Percentiles rank a stretch among this genome's conserved stretches.
phyloP scores from a whole-genome alignment of 208 protist genomes.

The Tetramitus jugosus region DNA sequence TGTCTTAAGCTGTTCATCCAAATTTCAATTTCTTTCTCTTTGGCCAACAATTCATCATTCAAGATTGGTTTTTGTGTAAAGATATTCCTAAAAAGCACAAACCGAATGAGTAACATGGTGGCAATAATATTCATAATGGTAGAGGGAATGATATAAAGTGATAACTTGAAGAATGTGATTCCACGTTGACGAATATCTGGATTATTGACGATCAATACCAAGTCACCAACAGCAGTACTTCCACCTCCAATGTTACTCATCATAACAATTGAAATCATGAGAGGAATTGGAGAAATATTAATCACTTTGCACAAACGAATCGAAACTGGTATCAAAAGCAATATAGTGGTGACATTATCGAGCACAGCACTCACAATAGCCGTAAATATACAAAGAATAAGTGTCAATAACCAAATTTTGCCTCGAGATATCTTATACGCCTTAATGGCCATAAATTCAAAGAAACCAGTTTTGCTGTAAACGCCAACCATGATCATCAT shows the following conservation, averaged over 20 bases:
- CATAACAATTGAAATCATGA: constrained; percentile 47
- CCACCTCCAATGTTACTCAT: constrained; percentile 46
- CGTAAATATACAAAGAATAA: constrained; percentile 37
- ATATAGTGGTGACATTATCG: constrained; percentile 62
- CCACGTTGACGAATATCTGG: neutral
- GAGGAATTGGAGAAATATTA: constrained; percentile 42
- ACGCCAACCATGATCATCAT: constrained; percentile 60
- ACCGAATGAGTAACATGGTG: constrained; percentile 22
- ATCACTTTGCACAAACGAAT: constrained; percentile 45
- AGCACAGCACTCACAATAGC: constrained; percentile 47
- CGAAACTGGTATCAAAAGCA: constrained; percentile 54
- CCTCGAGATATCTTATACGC: constrained; percentile 42
- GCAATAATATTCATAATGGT: constrained; percentile 7
- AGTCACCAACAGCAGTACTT: constrained; percentile 39
- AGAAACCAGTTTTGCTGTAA: constrained; percentile 47
- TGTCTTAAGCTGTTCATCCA: constrained; percentile 7
- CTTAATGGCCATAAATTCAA: constrained; percentile 43
- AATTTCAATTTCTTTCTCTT: constrained; percentile 24
- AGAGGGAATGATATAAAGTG: constrained; percentile 20
- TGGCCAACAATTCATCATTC: neutral
- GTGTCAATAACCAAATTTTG: constrained; percentile 37
- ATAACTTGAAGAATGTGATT: constrained; percentile 30
- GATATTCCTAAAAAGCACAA: neutral
- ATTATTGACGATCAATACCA: constrained; percentile 51
- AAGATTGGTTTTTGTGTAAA: neutral